These are phyloP conservation scores for Nicotiana attenuata DNA, from an alignment of 257 asterid species.

Conservation along the genomic window DNA sequence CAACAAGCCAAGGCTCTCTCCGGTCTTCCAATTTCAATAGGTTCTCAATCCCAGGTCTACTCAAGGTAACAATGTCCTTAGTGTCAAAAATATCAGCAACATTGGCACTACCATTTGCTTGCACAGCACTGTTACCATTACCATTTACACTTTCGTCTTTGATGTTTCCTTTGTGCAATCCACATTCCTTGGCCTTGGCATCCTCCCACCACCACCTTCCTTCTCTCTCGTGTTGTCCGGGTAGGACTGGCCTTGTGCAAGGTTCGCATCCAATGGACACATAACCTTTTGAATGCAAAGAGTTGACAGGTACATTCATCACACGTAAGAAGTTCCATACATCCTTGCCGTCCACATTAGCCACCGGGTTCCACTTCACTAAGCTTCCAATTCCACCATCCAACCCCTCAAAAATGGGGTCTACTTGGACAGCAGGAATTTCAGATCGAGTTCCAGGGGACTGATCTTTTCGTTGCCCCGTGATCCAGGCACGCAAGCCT, in stretches of 20 bases:
- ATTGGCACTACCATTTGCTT: slow-evolving; percentile 27
- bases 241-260: slow-evolving; percentile 75
- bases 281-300: slow-evolving; percentile 66
- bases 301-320: slow-evolving; percentile 72
- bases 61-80: slow-evolving; percentile 40
- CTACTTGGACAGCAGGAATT: slow-evolving; percentile 70
- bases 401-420: slow-evolving; percentile 75
- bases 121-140: slow-evolving; percentile 3
- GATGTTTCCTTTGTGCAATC: slow-evolving; percentile 78
- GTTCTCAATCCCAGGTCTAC: slow-evolving; percentile 71
- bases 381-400: slow-evolving; percentile 80
- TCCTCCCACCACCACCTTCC: slow-evolving; percentile 99
- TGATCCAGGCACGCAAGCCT: slow-evolving; percentile 84
- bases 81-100: slow-evolving; percentile 50
- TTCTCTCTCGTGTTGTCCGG: slow-evolving; percentile 92
- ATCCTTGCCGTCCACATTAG: slow-evolving; percentile 58
- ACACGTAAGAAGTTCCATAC: slow-evolving; percentile 68
- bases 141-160: slow-evolving; percentile 48
- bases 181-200: slow-evolving; percentile 90
- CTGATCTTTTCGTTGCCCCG: slow-evolving; percentile 87
- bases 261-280: slow-evolving; percentile 86
- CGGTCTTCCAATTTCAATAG: slow-evolving; percentile 52
- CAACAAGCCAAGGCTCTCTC: slow-evolving; percentile 74
- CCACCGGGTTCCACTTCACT: slow-evolving; percentile 88
- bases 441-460: slow-evolving; percentile 89